Evolutionary conservation across 2,329 filamentous ascomycete genomes (phyloP).

Genomic region (Lasiodiplodia theobromae): DNA sequence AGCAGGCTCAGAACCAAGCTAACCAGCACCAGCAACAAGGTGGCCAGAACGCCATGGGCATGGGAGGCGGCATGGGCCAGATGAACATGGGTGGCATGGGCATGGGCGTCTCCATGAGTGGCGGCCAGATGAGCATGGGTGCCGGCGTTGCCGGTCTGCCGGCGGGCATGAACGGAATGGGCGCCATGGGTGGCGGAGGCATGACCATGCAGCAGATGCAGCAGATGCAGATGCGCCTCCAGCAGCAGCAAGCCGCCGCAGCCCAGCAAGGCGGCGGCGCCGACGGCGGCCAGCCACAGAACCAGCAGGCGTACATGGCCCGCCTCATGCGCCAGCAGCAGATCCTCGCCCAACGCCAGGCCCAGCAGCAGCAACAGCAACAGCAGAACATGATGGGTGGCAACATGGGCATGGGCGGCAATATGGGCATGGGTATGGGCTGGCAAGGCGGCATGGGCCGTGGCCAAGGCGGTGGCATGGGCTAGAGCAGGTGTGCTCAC

Average conservation of each 20-base stretch:
- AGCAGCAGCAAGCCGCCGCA: slow-evolving; percentile 27
- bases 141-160: neutral
- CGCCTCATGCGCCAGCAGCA: slow-evolving; percentile 36
- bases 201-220: slow-evolving; percentile 34
- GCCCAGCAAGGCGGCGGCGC: slow-evolving; percentile 12
- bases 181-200: slow-evolving; percentile 19
- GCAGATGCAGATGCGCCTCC: slow-evolving; percentile 37
- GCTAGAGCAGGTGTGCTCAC: neutral
- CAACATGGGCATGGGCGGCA: slow-evolving; percentile 25
- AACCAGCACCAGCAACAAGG: slow-evolving; percentile 22
- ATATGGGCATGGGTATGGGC: slow-evolving; percentile 27
- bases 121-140: slow-evolving; percentile 14
- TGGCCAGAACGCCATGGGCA: slow-evolving; percentile 30
- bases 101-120: slow-evolving; percentile 12
- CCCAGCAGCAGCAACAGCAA: slow-evolving; percentile 35
- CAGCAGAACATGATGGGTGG: slow-evolving; percentile 31
- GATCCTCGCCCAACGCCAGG: slow-evolving; percentile 33
- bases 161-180: slow-evolving; percentile 31
- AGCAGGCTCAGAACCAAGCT: slow-evolving; percentile 42
- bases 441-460: slow-evolving; percentile 13
- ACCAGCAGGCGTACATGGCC: slow-evolving; percentile 28
- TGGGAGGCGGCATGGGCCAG: slow-evolving; percentile 28
- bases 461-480: slow-evolving; percentile 7
- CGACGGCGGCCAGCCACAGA: slow-evolving; percentile 6
- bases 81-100: slow-evolving; percentile 30